Percentiles rank a stretch among this genome's conserved stretches.
phyloP scores from a whole-genome alignment of 805 yeast species.

The Priceomyces fermenticarens region DNA sequence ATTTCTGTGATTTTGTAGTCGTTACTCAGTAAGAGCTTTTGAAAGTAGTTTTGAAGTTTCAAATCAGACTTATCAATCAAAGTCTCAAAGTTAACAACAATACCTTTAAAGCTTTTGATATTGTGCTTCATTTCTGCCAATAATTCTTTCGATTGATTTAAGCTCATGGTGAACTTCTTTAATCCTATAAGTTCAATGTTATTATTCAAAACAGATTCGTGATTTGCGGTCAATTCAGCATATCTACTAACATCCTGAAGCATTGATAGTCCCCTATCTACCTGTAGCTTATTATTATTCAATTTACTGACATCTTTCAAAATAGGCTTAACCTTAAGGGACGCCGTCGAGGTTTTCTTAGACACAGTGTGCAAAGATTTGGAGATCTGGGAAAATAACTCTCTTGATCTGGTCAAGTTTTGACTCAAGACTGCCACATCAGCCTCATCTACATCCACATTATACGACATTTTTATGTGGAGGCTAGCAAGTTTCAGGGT shows the following conservation, averaged over 20 bases:
- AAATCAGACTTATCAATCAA: conserved; percentile 57
- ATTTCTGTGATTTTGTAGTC: conserved; percentile 40
- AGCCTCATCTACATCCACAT: conserved; percentile 67
- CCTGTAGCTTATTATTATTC: conserved; percentile 52
- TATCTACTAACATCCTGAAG: conserved; percentile 50
- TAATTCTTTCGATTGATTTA: conserved; percentile 42
- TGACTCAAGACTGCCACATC: conserved; percentile 82
- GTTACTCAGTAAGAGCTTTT: conserved; percentile 27
- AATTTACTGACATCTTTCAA: conserved; percentile 58
- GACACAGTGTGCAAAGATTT: conserved; percentile 54
- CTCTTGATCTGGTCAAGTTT: conserved; percentile 57
- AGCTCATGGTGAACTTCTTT: conserved; percentile 28
- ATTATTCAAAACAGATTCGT: conserved; percentile 32
- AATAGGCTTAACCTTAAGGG: conserved; percentile 67
- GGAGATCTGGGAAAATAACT: conserved; percentile 53
- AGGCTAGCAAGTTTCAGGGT: too few relatives aligned
- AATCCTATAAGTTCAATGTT: conserved; percentile 41
- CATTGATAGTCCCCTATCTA: conserved; percentile 52
- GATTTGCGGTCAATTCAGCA: conserved; percentile 42
- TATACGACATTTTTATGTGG: conserved; percentile 9
- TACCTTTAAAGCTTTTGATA: conserved; percentile 61
- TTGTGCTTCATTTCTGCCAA: conserved; percentile 41
- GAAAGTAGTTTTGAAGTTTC: conserved; percentile 50
- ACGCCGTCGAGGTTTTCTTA: conserved; percentile 52
- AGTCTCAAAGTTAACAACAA: conserved; percentile 56